Evolutionary conservation across 225 moss, liverwort and hornwort genomes (phyloP).

Genomic region (Rhytidiadelphus loreus): DNA sequence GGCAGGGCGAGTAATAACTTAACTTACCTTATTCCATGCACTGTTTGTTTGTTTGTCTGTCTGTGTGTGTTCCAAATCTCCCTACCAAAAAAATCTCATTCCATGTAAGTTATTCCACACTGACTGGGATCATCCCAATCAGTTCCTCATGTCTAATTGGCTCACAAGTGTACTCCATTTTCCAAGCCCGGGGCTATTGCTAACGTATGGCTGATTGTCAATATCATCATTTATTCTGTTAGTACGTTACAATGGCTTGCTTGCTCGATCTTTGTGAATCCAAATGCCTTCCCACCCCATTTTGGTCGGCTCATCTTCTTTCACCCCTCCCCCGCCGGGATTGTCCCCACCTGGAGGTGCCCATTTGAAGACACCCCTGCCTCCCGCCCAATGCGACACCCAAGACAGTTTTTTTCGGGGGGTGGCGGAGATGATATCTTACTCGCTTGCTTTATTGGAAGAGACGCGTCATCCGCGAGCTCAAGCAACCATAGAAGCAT

Average conservation of each 20-base stretch:
- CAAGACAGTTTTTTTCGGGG: not conserved
- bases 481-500: not conserved
- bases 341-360: not conserved
- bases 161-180: not conserved
- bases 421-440: not conserved
- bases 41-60: too few relatives aligned
- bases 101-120: not conserved
- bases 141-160: not conserved
- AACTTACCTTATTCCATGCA: too few relatives aligned
- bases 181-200: not conserved
- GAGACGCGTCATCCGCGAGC: not conserved
- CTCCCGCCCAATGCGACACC: not conserved
- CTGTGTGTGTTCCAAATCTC: not conserved
- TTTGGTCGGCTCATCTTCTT: not conserved
- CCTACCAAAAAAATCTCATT: not conserved
- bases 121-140: not conserved
- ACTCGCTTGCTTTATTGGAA: not conserved
- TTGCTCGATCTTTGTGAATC: too few relatives aligned
- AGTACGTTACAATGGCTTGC: not conserved
- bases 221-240: not conserved
- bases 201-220: not conserved
- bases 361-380: not conserved
- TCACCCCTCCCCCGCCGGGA: not conserved
- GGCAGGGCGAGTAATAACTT: too few relatives aligned
- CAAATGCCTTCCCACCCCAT: not conserved